Evolutionary conservation across 140 eudicot species (phyloP).

Genomic region (Anethum foeniculum): DNA sequence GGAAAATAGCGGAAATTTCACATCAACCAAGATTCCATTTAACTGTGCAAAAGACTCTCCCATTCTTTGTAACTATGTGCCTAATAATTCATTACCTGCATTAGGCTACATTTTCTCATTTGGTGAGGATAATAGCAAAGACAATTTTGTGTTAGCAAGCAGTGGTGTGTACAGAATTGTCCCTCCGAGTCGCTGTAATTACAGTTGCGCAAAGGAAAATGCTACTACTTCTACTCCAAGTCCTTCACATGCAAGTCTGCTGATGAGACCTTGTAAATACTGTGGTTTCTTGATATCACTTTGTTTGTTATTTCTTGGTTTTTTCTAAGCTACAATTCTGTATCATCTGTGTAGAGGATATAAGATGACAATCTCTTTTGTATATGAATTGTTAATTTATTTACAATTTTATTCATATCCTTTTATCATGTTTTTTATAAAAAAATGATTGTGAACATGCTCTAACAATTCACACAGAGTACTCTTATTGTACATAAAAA

Average conservation of each 20-base stretch:
- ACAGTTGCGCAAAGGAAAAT: constrained; percentile 44
- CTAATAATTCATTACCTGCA: constrained; percentile 55
- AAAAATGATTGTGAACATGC: too few species aligned
- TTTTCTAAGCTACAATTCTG: constrained; percentile 10
- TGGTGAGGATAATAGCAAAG: constrained; percentile 67
- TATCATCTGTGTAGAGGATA: neutral
- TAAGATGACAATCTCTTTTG: neutral
- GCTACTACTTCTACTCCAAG: constrained; percentile 8
- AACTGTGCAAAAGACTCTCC: constrained; percentile 72
- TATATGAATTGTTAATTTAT: neutral
- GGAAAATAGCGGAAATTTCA: constrained; percentile 61
- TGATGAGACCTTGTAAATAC: constrained; percentile 21
- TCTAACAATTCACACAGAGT: too few species aligned
- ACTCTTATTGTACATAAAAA: too few species aligned
- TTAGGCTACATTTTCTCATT: constrained; percentile 65
- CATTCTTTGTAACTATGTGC: constrained; percentile 34
- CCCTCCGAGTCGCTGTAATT: constrained; percentile 69
- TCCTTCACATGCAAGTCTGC: constrained; percentile 31
- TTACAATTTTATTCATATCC: neutral
- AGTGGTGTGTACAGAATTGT: constrained; percentile 73
- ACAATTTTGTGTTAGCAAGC: constrained; percentile 46
- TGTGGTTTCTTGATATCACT: constrained; percentile 25
- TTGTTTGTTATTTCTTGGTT: constrained; percentile 18
- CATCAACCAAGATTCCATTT: constrained; percentile 22
- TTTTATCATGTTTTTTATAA: neutral